A percentile compares a stretch with the other conserved stretches of the same genome.
These are phyloP conservation scores for Lactarius deliciosus DNA, from an alignment of 768 basidiomycete genomes.

Conservation along the genomic window DNA sequence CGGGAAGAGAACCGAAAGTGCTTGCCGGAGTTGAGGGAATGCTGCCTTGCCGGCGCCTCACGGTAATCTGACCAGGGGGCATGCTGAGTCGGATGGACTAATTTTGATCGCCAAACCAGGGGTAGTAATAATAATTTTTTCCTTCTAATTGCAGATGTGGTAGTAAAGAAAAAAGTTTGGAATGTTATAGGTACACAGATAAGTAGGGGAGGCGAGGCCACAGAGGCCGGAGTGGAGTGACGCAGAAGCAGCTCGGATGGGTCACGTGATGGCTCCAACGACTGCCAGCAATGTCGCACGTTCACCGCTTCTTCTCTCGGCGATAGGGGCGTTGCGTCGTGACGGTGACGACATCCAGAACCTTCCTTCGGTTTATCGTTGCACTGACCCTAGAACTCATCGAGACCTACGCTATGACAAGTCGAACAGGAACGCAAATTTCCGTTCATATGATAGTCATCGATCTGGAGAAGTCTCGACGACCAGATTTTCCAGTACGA, in stretches of 20 bases:
- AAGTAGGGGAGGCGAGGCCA: background rate
- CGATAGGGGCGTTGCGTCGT: constrained; percentile 1
- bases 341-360: constrained; percentile 1
- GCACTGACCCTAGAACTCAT: background rate
- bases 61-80: background rate
- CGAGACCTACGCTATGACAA: background rate
- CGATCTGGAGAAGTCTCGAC: background rate
- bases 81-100: background rate
- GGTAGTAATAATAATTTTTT: background rate
- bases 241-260: background rate
- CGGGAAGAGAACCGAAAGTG: background rate
- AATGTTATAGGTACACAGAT: background rate
- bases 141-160: background rate
- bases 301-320: background rate
- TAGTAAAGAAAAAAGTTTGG: background rate
- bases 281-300: background rate
- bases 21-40: constrained; percentile 10
- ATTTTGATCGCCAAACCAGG: background rate
- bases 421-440: background rate
- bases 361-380: background rate
- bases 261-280: background rate
- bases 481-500: background rate
- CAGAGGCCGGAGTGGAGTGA: background rate
- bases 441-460: background rate
- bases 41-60: constrained; percentile 9